Evolutionary conservation across 176 grass and related monocot species (phyloP), one percentile per base, ranked within the genome.

Genomic region (Hordeum vulgare): DNA sequence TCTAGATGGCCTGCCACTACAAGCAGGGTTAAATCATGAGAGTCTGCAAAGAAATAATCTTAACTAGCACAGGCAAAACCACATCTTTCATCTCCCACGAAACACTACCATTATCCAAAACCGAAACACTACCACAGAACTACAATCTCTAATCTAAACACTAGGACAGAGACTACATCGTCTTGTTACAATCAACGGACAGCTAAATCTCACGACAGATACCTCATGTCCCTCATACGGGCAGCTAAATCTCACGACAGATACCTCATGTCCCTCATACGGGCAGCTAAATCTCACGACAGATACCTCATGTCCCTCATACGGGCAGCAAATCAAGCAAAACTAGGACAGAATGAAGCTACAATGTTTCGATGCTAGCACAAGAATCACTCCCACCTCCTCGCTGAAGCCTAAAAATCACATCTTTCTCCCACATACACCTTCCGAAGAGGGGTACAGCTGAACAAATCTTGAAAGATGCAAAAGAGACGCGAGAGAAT

Each of bases 401-500:
- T 31, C 44, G 9, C 7, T 33, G n/a, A 57, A 66, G 74, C 36
- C 80, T 84, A 74, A 86, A 79, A 36, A 79, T 78, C 35, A 36
- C 44, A 75, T 72, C 42, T 78, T 57, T 11, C 34, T 42, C 60
- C 65, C 33, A 65, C 42, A 36, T 61, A 47, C 74, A 86, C 15
- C 82, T n/a, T 27, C 10, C 44, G 54, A 39, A 8, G n/a, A 49
- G 44, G 56, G 24, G 37, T 56, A 65, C 42, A 56, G 71, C 64
- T 41, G 41, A 11, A 67, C 63, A 89, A 84, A 77, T 41, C 78
- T 72, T 71, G 6, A 21, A 86, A 65, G 26, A 82, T 42, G 65
- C 67, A 21, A 3, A 66, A 57, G n/a, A 66, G 67, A 34, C 21
- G 58, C 28, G 67, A 60, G 18, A n/a, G 47, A 33, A 83, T 66